Percentiles rank a stretch among this genome's conserved stretches.
Conservation (phyloP, 148 eudicot species). For the Fagopyrum tataricum region DNA sequence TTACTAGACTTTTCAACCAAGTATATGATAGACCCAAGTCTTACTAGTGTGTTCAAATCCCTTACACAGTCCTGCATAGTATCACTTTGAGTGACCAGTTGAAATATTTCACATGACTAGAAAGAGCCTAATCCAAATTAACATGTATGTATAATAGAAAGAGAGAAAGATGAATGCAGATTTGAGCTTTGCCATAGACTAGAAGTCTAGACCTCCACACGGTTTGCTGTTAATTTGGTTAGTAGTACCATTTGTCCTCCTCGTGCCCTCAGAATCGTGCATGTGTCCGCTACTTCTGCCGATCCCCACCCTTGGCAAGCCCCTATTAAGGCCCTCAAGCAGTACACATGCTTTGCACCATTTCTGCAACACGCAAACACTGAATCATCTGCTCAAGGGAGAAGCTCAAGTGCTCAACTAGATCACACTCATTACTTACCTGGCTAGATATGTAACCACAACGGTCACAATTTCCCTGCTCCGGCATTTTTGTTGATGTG, state of each 20-base stretch:
- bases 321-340: constrained; percentile 91
- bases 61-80: too few species aligned
- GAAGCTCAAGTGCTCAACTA: neutral
- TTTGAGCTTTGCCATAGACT: neutral
- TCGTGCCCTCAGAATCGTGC: constrained; percentile 25
- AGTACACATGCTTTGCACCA: constrained; percentile 98
- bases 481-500: constrained; percentile 96
- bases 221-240: constrained; percentile 66
- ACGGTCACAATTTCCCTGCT: constrained; percentile 95
- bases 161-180: too few species aligned
- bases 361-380: constrained; percentile 42
- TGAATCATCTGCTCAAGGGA: neutral
- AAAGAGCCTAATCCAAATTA: neutral
- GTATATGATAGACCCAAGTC: neutral
- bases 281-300: constrained; percentile 54
- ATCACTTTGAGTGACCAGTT: too few species aligned
- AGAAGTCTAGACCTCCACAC: constrained; percentile 81
- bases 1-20: neutral
- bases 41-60: too few species aligned
- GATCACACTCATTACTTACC: constrained; percentile 27
- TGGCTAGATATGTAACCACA: constrained; percentile 97
- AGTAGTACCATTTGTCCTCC: constrained; percentile 33
- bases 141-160: too few species aligned
- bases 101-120: too few species aligned
- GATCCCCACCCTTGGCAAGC: constrained; percentile 83